Conservation (phyloP, 805 yeast species). For the Yamadazyma olivae region DNA sequence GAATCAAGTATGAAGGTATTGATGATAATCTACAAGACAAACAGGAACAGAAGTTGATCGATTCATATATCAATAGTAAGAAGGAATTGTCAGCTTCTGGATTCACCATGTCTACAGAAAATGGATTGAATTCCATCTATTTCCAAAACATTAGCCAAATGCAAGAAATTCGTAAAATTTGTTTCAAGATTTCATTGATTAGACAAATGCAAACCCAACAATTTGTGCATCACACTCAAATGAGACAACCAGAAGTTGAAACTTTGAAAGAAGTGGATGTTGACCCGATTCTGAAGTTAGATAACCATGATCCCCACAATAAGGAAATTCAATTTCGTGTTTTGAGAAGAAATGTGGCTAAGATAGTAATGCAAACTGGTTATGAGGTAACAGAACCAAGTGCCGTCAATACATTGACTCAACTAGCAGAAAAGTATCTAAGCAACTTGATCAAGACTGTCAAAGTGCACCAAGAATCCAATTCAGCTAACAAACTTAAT, state of each 20-base stretch:
- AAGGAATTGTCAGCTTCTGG: conserved; percentile 23
- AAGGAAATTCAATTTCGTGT: conserved; percentile 63
- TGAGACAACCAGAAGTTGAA: conserved; percentile 66
- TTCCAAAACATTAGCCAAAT: conserved; percentile 69
- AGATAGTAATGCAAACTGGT: conserved; percentile 87
- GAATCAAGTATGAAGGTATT: conserved; percentile 51
- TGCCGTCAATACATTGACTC: conserved; percentile 78
- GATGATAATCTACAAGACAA: conserved; percentile 40
- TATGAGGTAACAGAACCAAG: conserved; percentile 78
- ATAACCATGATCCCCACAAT: conserved; percentile 61
- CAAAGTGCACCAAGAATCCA: conserved; percentile 68
- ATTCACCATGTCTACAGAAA: conserved; percentile 34
- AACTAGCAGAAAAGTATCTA: conserved; percentile 78
- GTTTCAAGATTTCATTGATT: conserved; percentile 84
- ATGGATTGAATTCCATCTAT: conserved; percentile 61
- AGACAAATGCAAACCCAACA: conserved; percentile 87
- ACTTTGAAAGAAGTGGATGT: conserved; percentile 65
- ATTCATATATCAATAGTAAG: conserved; percentile 20
- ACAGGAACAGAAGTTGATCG: conserved; percentile 34
- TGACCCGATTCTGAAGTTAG: conserved; percentile 77
- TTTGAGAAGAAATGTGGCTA: conserved; percentile 66
- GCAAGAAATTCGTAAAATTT: conserved; percentile 83
- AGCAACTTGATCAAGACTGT: conserved; percentile 70
- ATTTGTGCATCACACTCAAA: conserved; percentile 69
- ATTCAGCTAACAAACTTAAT: conserved; percentile 40